phyloP scores from a whole-genome alignment of 1,139 yeast genomes.

The Taiozyma sp. region DNA sequence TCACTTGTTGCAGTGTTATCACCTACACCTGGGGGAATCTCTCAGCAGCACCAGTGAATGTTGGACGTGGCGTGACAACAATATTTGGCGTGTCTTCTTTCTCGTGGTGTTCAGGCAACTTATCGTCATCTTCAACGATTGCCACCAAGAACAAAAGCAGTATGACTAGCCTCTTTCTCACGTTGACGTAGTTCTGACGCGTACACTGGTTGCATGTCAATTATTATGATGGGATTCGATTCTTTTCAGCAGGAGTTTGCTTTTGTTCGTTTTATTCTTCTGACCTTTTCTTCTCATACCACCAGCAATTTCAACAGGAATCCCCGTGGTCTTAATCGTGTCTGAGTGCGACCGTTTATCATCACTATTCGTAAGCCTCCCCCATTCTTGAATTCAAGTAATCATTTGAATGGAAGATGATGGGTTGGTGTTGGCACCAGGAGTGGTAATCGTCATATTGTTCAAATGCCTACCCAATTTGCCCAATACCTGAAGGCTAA shows the following conservation, averaged over 20 bases:
- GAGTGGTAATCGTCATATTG: slow-evolving; percentile 84
- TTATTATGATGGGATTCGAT: slow-evolving; percentile 18
- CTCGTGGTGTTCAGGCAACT: slow-evolving; percentile 12
- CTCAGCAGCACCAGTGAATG: slow-evolving; percentile 13
- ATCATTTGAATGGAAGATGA: slow-evolving; percentile 79
- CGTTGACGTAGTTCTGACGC: slow-evolving; percentile 29
- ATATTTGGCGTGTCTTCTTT: slow-evolving; percentile 14
- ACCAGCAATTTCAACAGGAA: slow-evolving; percentile 75
- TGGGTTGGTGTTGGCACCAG: slow-evolving; percentile 54
- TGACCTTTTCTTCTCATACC: slow-evolving; percentile 57
- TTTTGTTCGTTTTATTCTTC: slow-evolving; percentile 28
- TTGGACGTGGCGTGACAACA: slow-evolving; percentile 20
- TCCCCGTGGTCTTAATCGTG: slow-evolving; percentile 58
- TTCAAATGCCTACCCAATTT: slow-evolving; percentile 86
- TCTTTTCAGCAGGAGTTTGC: slow-evolving; percentile 14
- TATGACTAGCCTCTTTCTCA: slow-evolving; percentile 36
- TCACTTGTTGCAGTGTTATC: slow-evolving; percentile 2
- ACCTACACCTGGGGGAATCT: slow-evolving; percentile 11
- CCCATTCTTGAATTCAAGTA: slow-evolving; percentile 71
- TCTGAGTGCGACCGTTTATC: slow-evolving; percentile 18
- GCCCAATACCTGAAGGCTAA: slow-evolving; percentile 80
- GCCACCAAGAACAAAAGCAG: slow-evolving; percentile 32
- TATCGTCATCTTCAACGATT: neutral
- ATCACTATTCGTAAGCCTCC: slow-evolving; percentile 38
- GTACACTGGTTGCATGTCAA: slow-evolving; percentile 19